Evolutionary conservation across 225 moss, liverwort and hornwort genomes (phyloP).

Genomic region (Antitrichia curtipendula): DNA sequence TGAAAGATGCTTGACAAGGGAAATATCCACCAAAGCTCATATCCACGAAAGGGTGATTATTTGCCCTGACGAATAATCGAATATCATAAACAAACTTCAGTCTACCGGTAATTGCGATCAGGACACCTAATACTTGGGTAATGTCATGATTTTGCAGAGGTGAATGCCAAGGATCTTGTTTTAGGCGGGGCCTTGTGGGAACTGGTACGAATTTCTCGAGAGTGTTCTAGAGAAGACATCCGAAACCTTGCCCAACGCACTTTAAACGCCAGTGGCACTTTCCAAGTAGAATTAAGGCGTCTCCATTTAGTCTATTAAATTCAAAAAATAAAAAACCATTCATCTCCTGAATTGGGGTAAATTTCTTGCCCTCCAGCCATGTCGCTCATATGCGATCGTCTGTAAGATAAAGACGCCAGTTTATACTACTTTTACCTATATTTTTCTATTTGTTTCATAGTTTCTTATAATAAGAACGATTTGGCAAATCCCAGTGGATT

Average conservation of each 20-base stretch:
- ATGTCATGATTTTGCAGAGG: slow-evolving; percentile 42
- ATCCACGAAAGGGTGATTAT: neutral
- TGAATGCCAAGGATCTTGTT: slow-evolving; percentile 91
- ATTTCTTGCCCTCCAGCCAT: neutral
- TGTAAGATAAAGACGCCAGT: neutral
- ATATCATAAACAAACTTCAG: too few relatives aligned
- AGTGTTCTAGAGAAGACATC: slow-evolving; percentile 96
- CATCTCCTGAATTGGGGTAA: neutral
- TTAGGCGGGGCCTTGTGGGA: slow-evolving; percentile 93
- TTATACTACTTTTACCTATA: neutral
- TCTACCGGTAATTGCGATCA: neutral
- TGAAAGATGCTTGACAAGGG: neutral
- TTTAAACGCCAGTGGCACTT: slow-evolving; percentile 74
- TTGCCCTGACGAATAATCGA: neutral
- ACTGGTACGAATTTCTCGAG: slow-evolving; percentile 83
- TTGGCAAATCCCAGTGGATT: neutral
- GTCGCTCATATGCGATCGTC: neutral
- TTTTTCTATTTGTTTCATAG: neutral
- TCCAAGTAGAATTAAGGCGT: slow-evolving; percentile 89
- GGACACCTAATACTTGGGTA: neutral
- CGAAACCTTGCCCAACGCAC: slow-evolving; percentile 95
- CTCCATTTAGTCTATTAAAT: slow-evolving; percentile 54
- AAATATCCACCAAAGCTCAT: neutral
- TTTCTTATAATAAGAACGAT: neutral
- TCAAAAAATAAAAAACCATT: neutral